phyloP scores from a whole-genome alignment of 805 yeast species.

The Starmerella apis region DNA sequence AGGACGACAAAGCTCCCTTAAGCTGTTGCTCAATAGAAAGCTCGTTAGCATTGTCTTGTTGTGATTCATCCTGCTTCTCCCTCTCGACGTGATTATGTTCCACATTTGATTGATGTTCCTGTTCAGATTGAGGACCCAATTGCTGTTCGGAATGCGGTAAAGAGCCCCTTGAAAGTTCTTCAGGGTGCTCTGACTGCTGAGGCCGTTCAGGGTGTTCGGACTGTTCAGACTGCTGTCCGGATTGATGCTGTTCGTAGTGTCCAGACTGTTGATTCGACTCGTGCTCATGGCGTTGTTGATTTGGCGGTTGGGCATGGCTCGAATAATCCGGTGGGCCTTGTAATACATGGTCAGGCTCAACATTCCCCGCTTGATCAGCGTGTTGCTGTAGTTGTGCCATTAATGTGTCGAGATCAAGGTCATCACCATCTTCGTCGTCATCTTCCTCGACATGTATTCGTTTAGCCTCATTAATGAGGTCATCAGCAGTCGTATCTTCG shows the following conservation, averaged over 20 bases:
- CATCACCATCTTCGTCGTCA: constrained; percentile 15
- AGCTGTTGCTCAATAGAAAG: constrained; percentile 26
- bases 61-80: not conserved
- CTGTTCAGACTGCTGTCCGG: no score
- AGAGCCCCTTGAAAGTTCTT: no score
- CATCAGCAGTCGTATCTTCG: not conserved
- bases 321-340: not conserved
- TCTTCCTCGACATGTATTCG: constrained; percentile 1
- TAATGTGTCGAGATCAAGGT: constrained; percentile 25
- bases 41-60: constrained; percentile 9
- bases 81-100: not conserved
- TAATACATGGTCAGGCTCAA: not conserved
- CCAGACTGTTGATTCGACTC: no score
- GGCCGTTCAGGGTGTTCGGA: no score
- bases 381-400: constrained; percentile 26
- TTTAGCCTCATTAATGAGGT: constrained; percentile 1
- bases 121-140: not conserved
- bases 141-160: no score
- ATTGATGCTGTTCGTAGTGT: no score
- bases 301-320: not conserved
- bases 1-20: constrained; percentile 26
- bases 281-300: no score
- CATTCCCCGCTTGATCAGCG: constrained; percentile 12
- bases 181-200: no score
- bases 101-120: not conserved